Conservation (phyloP, 1,284 basidiomycete species). For the Somion occarium region DNA sequence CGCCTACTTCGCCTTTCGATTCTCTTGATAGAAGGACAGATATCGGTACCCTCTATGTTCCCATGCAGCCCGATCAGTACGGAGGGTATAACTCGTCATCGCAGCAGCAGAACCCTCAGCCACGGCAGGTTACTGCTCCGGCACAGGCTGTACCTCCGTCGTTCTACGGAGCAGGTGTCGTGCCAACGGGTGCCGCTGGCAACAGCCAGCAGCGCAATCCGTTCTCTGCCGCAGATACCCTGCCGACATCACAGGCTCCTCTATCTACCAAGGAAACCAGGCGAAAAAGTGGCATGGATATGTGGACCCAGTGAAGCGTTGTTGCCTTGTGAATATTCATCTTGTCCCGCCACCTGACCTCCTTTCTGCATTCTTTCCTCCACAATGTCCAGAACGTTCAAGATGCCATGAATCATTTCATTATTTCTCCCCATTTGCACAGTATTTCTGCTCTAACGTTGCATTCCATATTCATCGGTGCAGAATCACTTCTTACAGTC, state of each 20-base stretch:
- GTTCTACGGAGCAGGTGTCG: conserved; percentile 65
- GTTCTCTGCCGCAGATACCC: conserved; percentile 40
- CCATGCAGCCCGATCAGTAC: conserved; percentile 77
- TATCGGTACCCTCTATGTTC: conserved; percentile 64
- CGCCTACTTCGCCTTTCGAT: conserved; percentile 49
- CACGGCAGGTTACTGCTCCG: conserved; percentile 40
- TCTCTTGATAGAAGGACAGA: conserved; percentile 57
- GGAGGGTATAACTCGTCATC: conserved; percentile 42
- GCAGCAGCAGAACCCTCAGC: conserved; percentile 26
- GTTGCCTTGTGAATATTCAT: conserved; percentile 13
- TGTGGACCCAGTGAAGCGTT: conserved; percentile 62
- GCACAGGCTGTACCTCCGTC: conserved; percentile 50
- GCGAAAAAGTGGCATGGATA: conserved; percentile 66
- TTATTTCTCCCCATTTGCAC: conserved; percentile 4
- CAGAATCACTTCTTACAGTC: conserved; percentile 3
- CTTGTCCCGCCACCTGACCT: conserved; percentile 18
- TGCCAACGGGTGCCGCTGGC: conserved; percentile 41
- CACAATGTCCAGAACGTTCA: neutral
- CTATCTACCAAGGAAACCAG: conserved; percentile 49
- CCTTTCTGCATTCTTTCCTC: conserved; percentile 1
- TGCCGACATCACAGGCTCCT: conserved; percentile 29
- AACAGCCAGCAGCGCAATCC: conserved; percentile 50
- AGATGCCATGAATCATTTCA: neutral
- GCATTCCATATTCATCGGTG: neutral
- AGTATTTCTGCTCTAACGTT: neutral